Evolutionary conservation across 257 asterid genomes (phyloP).

Genomic region (Paraleonurus japonicus): DNA sequence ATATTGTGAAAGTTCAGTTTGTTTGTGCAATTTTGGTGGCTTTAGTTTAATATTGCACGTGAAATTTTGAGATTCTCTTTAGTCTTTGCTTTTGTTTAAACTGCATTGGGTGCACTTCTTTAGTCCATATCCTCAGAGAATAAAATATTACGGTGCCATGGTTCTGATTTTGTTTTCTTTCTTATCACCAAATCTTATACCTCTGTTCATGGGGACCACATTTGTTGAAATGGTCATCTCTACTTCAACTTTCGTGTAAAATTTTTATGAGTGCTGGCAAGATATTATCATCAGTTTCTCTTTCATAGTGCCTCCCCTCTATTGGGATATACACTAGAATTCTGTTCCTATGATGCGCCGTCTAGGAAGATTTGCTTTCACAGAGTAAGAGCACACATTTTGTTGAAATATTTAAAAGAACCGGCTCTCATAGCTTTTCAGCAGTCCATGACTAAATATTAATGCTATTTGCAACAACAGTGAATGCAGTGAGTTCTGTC

Average conservation of each 20-base stretch:
- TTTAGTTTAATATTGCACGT: too few species aligned
- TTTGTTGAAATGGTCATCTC: background rate
- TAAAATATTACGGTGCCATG: background rate
- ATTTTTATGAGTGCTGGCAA: conserved; percentile 16
- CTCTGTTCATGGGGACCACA: background rate
- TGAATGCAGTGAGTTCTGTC: background rate
- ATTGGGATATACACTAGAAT: background rate
- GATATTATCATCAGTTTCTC: background rate
- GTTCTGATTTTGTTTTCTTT: conserved; percentile 17
- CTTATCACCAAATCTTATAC: background rate
- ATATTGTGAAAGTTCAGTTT: background rate
- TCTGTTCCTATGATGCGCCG: background rate
- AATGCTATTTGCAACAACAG: too few species aligned
- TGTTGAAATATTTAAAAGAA: too few species aligned
- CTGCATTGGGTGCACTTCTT: background rate
- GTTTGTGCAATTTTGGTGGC: background rate
- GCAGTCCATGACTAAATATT: too few species aligned
- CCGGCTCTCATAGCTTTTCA: too few species aligned
- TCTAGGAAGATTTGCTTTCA: too few species aligned
- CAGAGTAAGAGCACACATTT: too few species aligned
- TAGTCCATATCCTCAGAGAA: background rate
- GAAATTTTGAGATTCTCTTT: too few species aligned
- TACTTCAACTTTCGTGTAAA: background rate
- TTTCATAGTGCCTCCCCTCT: background rate
- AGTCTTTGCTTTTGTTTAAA: too few species aligned